Evolutionary conservation across 2,329 filamentous ascomycete species (phyloP).

Genomic region (Clonostachys byssicola): DNA sequence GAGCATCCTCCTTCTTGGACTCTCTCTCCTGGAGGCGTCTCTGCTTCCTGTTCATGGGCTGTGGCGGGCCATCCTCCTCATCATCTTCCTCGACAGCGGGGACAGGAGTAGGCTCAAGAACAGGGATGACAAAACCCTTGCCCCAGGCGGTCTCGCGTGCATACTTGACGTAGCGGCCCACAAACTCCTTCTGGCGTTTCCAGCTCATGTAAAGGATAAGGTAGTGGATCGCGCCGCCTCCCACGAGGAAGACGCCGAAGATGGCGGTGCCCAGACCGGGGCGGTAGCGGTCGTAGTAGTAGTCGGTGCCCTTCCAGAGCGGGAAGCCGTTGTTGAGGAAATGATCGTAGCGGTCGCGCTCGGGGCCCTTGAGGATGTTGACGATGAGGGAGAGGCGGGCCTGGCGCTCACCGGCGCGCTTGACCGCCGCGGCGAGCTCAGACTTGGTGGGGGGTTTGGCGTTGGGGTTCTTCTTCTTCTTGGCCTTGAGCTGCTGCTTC

Average conservation of each 20-base stretch:
- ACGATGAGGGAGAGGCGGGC: constrained; percentile 79
- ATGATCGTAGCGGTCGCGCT: constrained; percentile 87
- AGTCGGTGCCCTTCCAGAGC: constrained; percentile 93
- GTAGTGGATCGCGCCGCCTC: constrained; percentile 86
- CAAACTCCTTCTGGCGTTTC: constrained; percentile 87
- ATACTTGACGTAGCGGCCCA: constrained; percentile 86
- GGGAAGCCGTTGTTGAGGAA: constrained; percentile 93
- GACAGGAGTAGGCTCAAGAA: constrained; percentile 46
- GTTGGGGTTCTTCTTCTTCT: constrained; percentile 44
- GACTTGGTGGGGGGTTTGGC: constrained; percentile 67
- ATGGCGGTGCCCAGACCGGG: constrained; percentile 86
- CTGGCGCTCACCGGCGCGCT: constrained; percentile 79
- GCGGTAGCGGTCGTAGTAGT: constrained; percentile 94
- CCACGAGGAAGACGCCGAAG: constrained; percentile 73
- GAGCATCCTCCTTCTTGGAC: constrained; percentile 63
- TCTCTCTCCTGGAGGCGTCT: constrained; percentile 87
- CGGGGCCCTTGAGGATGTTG: constrained; percentile 77
- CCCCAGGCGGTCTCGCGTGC: constrained; percentile 89
- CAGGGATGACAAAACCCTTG: constrained; percentile 67
- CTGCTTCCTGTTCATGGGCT: constrained; percentile 76
- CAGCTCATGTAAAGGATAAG: constrained; percentile 79
- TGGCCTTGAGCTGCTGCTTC: constrained; percentile 68
- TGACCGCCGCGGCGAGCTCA: constrained; percentile 74
- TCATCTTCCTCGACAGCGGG: constrained; percentile 42
- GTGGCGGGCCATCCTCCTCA: constrained; percentile 42